phyloP scores from a whole-genome alignment of 768 basidiomycete genomes.

The Phanerodontia chrysosporium region DNA sequence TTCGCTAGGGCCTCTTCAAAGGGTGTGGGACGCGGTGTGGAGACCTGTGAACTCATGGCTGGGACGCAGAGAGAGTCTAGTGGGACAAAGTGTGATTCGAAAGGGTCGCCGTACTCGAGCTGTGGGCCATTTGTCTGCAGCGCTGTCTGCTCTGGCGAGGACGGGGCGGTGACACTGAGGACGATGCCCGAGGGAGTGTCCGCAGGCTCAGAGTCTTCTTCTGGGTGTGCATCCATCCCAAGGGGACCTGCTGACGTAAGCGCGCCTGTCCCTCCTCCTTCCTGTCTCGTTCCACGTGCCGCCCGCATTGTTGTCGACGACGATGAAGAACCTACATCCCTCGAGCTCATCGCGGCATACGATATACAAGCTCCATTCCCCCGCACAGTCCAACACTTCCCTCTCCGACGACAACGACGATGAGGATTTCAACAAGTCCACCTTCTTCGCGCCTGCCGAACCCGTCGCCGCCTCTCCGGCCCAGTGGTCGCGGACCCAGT shows the following conservation, averaged over 20 bases:
- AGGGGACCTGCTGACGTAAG: slow-evolving; percentile 17
- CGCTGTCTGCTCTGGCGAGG: slow-evolving; percentile 15
- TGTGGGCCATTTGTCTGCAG: slow-evolving; percentile 1
- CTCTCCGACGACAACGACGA: slow-evolving; percentile 70
- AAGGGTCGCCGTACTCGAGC: not conserved
- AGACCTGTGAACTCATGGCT: not conserved
- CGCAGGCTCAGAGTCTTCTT: slow-evolving; percentile 1
- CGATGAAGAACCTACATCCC: slow-evolving; percentile 12
- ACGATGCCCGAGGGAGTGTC: slow-evolving; percentile 12
- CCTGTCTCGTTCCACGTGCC: slow-evolving; percentile 14
- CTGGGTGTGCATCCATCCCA: slow-evolving; percentile 5
- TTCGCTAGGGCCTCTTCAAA: slow-evolving; percentile 39
- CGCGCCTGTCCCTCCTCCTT: slow-evolving; percentile 2
- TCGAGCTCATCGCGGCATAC: slow-evolving; percentile 26
- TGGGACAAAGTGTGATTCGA: not conserved
- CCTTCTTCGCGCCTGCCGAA: slow-evolving; percentile 33
- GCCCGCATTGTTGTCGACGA: slow-evolving; percentile 16
- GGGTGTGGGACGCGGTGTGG: slow-evolving; percentile 8
- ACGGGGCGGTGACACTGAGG: slow-evolving; percentile 21
- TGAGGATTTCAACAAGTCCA: slow-evolving; percentile 50
- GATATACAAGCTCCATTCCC: slow-evolving; percentile 35
- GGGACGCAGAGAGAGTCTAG: slow-evolving; percentile 10
- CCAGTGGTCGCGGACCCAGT: slow-evolving; percentile 35
- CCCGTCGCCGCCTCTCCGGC: slow-evolving; percentile 47
- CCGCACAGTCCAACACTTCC: slow-evolving; percentile 71